These are phyloP conservation scores for Favolaschia claudopus DNA, from an alignment of 768 basidiomycete species.

Conservation along the genomic window DNA sequence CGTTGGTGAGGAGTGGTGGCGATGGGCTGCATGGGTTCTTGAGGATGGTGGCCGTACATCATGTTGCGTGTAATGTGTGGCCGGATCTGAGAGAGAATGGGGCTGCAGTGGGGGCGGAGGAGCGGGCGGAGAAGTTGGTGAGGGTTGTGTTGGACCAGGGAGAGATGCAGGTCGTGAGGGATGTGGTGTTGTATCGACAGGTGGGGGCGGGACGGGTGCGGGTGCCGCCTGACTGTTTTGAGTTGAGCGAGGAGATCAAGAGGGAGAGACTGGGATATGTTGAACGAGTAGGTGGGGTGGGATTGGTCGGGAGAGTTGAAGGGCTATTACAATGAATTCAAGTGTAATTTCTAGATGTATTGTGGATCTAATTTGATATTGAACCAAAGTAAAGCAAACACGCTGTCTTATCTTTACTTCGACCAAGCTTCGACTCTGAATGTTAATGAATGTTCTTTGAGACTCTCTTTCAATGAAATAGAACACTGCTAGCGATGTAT, in stretches of 20 bases:
- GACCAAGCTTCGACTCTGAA: no score
- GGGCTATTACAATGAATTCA: slow-evolving; percentile 6
- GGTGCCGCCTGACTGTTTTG: slow-evolving; percentile 62
- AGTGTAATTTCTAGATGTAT: not conserved
- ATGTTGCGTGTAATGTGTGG: slow-evolving; percentile 81
- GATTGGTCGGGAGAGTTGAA: slow-evolving; percentile 2
- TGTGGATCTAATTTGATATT: not conserved
- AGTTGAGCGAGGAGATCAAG: slow-evolving; percentile 32
- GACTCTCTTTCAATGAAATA: no score
- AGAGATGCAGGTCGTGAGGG: slow-evolving; percentile 50
- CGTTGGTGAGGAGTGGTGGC: slow-evolving; percentile 59
- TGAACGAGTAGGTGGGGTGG: slow-evolving; percentile 9
- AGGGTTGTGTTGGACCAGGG: slow-evolving; percentile 61
- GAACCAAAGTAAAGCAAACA: no score
- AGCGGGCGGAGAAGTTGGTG: slow-evolving; percentile 55
- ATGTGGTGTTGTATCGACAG: slow-evolving; percentile 69
- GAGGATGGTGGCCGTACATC: slow-evolving; percentile 76
- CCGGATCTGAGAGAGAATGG: slow-evolving; percentile 52
- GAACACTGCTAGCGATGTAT: no score
- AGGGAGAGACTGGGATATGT: slow-evolving; percentile 12
- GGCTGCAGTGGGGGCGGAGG: slow-evolving; percentile 42
- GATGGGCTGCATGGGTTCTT: slow-evolving; percentile 62
- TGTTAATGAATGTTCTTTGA: no score
- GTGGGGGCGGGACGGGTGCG: slow-evolving; percentile 40
- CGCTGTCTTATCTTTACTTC: no score